Evolutionary conservation across 768 basidiomycete genomes (phyloP).

Genomic region (Chalciporus pseudorubinellus): DNA sequence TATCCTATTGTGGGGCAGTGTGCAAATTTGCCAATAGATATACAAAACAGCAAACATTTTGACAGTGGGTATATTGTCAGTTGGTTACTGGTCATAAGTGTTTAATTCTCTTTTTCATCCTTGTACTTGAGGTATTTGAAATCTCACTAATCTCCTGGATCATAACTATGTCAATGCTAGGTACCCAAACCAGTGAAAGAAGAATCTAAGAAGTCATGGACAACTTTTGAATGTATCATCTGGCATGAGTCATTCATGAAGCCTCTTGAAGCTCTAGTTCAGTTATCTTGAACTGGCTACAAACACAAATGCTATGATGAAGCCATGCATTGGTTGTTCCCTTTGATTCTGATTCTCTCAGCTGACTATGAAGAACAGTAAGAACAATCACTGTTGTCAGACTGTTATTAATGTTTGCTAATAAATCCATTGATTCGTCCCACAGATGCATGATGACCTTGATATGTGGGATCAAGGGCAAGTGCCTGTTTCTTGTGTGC

Average conservation of each 20-base stretch:
- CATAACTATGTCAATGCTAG: slow-evolving; percentile 14
- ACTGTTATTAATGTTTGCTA: neutral
- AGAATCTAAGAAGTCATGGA: slow-evolving; percentile 29
- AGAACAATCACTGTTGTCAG: slow-evolving; percentile 6
- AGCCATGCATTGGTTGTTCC: slow-evolving; percentile 30
- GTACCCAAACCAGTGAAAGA: slow-evolving; percentile 32
- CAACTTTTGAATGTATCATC: slow-evolving; percentile 33
- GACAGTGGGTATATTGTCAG: slow-evolving; percentile 10
- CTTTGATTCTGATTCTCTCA: slow-evolving; percentile 37
- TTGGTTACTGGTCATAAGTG: too few relatives aligned
- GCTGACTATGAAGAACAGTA: slow-evolving; percentile 49
- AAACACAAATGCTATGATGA: slow-evolving; percentile 24
- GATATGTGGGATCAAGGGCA: slow-evolving; percentile 27
- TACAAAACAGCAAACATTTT: slow-evolving; percentile 11
- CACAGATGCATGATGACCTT: slow-evolving; percentile 39
- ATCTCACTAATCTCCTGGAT: neutral
- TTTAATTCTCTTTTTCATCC: too few relatives aligned
- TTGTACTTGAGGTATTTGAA: too few relatives aligned
- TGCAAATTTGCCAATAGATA: slow-evolving; percentile 12
- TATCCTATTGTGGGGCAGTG: slow-evolving; percentile 16
- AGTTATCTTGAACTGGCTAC: slow-evolving; percentile 21
- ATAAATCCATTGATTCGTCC: neutral
- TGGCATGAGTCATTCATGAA: slow-evolving; percentile 38
- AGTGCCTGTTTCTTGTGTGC: slow-evolving; percentile 40
- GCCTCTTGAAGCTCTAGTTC: slow-evolving; percentile 29